Evolutionary conservation across 192 early-diverging fungal genomes (phyloP), one percentile per base, ranked within the genome.

Genomic region (Coemansia sp.): DNA sequence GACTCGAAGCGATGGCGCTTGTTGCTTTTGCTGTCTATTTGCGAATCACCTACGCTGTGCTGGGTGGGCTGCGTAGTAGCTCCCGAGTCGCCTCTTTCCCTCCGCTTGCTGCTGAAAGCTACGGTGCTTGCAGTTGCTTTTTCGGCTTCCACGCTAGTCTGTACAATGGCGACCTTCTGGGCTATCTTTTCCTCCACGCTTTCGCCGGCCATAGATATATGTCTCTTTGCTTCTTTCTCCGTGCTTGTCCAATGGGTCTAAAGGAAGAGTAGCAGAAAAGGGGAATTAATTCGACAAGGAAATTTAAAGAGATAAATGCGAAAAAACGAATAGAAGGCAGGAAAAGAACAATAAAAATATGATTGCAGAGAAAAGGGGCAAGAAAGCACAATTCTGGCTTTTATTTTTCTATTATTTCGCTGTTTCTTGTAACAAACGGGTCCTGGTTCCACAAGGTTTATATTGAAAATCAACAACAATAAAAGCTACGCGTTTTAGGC

Each of bases 1-100:
- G 49, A 23, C 7, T 42, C 39, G 39, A 42, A 18, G 1, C 73
- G 60, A 46, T 75, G 68, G 30, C 73, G 62, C 29, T 75, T 75
- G 14, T 47, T 62, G 56, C n/a, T 61, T 11, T 48, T 30, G 35
- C 20, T 23, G 29, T 19, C 25, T 39, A 29, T 14, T 18, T 23
- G 60, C 39, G 48, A 8, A 18, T 20, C 8, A 6, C 14, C n/a
- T 3, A 11, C 22, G 24, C 34, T 29, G 13, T 42, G 39, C 16
- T 42, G 39, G 39, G 8, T 0, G 6, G 39, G 39, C 39, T 6
- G 16, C 39, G 13, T 6, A 32, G 13, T 6, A 32, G 30, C 30
- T 32, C 30, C 30, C 30, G 24, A 46, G 34, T 30, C 28, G 2
- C 46, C 49, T 27, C 49, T 23, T 14, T 25, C n/a, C 11, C 27